Percentiles rank a stretch among this genome's conserved stretches.
Conservation (phyloP, 306 rosid species). For the Vicia faba region DNA sequence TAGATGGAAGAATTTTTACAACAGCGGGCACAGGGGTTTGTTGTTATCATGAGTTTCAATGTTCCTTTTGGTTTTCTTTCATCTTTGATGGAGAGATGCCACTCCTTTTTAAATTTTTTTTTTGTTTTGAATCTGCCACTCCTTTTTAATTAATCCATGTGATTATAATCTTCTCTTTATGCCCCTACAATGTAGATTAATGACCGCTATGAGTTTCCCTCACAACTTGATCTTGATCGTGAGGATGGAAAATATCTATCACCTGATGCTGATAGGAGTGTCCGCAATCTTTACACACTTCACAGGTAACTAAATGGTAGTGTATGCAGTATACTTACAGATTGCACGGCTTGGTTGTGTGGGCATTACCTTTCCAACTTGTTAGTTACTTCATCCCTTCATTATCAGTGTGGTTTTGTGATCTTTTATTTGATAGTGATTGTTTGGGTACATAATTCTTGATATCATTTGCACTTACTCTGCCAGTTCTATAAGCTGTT, state of each 20-base stretch:
- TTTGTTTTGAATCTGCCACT: not conserved
- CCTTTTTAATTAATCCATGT: not conserved
- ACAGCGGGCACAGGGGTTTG: constrained; percentile 11
- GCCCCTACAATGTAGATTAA: constrained; percentile 58
- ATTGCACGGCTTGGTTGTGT: constrained; percentile 1
- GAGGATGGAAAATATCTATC: constrained; percentile 90
- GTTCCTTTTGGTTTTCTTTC: constrained; percentile 9
- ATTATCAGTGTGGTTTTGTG: not conserved
- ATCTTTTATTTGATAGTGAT: not conserved
- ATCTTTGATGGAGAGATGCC: constrained; percentile 6
- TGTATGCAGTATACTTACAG: not conserved
- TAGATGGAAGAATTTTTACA: not conserved
- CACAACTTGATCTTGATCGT: constrained; percentile 92
- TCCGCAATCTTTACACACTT: constrained; percentile 89
- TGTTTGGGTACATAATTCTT: not conserved
- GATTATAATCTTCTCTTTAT: constrained; percentile 27
- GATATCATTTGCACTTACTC: constrained; percentile 12
- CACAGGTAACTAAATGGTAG: constrained; percentile 63
- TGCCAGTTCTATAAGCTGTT: not conserved
- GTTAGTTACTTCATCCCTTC: constrained; percentile 11
- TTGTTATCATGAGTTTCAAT: not conserved
- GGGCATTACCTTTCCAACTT: constrained; percentile 8
- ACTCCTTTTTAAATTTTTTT: not conserved
- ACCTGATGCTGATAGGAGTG: constrained; percentile 91
- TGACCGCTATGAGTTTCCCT: constrained; percentile 94